Evolutionary conservation across 768 basidiomycete species (phyloP).

Genomic region (Pisolithus albus): DNA sequence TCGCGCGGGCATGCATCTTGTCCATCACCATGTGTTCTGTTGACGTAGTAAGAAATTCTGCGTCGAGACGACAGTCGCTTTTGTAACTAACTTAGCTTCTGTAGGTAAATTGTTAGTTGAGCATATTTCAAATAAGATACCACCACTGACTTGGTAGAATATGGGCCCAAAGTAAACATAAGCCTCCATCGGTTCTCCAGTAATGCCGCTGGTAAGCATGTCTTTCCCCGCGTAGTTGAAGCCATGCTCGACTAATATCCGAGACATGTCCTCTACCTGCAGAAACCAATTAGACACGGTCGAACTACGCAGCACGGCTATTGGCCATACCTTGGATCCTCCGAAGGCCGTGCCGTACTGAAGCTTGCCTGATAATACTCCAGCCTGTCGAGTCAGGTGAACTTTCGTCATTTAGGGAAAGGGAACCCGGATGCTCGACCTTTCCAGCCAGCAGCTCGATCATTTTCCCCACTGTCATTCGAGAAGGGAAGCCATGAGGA

Average conservation of each 20-base stretch:
- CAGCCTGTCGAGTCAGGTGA: constrained; percentile 50
- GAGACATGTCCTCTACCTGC: constrained; percentile 96
- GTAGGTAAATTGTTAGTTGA: constrained; percentile 8
- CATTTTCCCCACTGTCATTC: constrained; percentile 99
- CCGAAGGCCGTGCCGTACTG: constrained; percentile 97
- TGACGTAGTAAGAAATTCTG: constrained; percentile 11
- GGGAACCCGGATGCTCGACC: constrained; percentile 31
- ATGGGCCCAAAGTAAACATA: constrained; percentile 99
- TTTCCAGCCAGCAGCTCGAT: constrained; percentile 96
- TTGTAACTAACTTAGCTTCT: constrained; percentile 84
- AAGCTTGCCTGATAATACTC: constrained; percentile 81
- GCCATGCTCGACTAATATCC: constrained; percentile 88
- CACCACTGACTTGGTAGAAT: constrained; percentile 76
- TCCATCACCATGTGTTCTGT: constrained; percentile 99
- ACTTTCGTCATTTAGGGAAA: neutral
- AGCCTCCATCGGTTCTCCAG: constrained; percentile 91
- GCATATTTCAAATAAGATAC: constrained; percentile 3
- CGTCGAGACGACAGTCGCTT: neutral
- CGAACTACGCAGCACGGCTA: constrained; percentile 1
- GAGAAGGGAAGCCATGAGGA: constrained; percentile 97
- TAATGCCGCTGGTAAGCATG: constrained; percentile 97
- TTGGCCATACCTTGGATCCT: constrained; percentile 73
- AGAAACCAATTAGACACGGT: constrained; percentile 5
- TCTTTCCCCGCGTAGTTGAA: constrained; percentile 99
- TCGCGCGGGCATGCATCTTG: constrained; percentile 99